These are phyloP conservation scores for Camellia sinensis DNA, from an alignment of 148 eudicot species.

Conservation along the genomic window DNA sequence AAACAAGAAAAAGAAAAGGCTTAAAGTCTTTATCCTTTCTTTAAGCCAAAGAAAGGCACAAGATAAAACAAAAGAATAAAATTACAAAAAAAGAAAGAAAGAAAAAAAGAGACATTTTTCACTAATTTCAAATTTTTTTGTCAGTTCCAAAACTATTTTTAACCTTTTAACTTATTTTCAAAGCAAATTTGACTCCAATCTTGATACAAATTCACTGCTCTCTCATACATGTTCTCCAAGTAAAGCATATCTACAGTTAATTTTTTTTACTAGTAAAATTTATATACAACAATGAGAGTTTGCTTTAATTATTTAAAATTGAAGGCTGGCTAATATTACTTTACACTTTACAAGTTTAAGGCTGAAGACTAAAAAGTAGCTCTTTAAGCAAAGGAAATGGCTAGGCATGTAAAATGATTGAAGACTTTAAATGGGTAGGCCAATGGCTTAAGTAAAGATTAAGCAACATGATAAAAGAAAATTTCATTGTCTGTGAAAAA, in stretches of 20 bases:
- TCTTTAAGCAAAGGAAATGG: slow-evolving; percentile 10
- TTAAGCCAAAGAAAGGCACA: slow-evolving; percentile 4
- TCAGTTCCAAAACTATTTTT: no score
- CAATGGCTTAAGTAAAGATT: slow-evolving; percentile 19
- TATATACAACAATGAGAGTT: neutral
- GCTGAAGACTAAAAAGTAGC: neutral
- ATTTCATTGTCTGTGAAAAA: neutral
- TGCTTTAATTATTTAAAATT: neutral
- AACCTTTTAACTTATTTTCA: no score
- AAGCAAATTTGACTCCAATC: no score
- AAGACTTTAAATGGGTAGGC: slow-evolving; percentile 8
- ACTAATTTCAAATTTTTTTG: no score
- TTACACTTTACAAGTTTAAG: neutral
- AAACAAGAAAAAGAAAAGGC: neutral
- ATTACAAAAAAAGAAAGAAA: neutral
- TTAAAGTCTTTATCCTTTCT: neutral
- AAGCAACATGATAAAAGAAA: slow-evolving; percentile 15
- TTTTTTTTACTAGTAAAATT: no score
- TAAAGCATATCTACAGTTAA: no score
- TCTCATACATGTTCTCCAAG: no score
- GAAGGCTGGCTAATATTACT: neutral
- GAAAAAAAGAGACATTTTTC: no score
- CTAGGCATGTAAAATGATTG: slow-evolving; percentile 8
- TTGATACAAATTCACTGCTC: no score
- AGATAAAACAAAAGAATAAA: no score